A percentile compares a stretch with the other conserved stretches of the same genome.
These are phyloP conservation scores for Arthrobotrys musiformis DNA, from an alignment of 2,329 filamentous ascomycete genomes.

Conservation along the genomic window DNA sequence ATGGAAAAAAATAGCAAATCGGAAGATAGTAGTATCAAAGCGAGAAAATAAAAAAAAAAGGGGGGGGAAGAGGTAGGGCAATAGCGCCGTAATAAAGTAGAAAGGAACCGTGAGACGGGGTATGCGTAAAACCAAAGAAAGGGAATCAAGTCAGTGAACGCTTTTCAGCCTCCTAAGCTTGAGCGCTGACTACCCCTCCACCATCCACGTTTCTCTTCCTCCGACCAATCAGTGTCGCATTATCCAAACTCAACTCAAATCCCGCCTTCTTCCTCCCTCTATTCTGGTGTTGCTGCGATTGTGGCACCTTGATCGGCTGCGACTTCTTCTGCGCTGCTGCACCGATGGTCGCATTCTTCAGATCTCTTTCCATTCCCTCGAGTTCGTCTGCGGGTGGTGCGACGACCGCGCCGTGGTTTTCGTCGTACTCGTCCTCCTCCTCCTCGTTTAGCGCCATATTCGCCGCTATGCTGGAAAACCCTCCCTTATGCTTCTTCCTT, in stretches of 20 bases:
- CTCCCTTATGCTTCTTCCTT: conserved; percentile 81
- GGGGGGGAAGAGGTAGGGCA: background rate
- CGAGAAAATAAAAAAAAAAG: background rate
- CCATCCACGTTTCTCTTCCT: conserved; percentile 65
- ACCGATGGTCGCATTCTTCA: conserved; percentile 82
- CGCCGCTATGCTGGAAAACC: conserved; percentile 74
- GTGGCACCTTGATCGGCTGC: conserved; percentile 77
- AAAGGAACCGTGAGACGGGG: too few relatives aligned
- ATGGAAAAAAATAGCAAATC: too few relatives aligned
- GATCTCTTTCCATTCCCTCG: conserved; percentile 81
- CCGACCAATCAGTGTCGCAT: conserved; percentile 86
- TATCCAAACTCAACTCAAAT: conserved; percentile 92
- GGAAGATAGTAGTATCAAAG: background rate
- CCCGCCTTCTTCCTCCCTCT: conserved; percentile 76
- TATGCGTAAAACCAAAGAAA: too few relatives aligned
- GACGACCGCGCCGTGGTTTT: conserved; percentile 70
- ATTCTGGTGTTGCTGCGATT: conserved; percentile 70
- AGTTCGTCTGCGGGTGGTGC: conserved; percentile 67
- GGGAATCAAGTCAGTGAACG: background rate
- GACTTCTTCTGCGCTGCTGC: conserved; percentile 42
- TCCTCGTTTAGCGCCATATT: conserved; percentile 73
- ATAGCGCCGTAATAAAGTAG: too few relatives aligned
- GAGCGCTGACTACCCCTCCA: conserved; percentile 42
- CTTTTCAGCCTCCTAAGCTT: conserved; percentile 42
- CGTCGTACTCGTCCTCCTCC: conserved; percentile 74